Percentiles rank a stretch among this genome's conserved stretches.
These are phyloP conservation scores for Lentinula guzmanii DNA, from an alignment of 768 basidiomycete species.

Conservation along the genomic window DNA sequence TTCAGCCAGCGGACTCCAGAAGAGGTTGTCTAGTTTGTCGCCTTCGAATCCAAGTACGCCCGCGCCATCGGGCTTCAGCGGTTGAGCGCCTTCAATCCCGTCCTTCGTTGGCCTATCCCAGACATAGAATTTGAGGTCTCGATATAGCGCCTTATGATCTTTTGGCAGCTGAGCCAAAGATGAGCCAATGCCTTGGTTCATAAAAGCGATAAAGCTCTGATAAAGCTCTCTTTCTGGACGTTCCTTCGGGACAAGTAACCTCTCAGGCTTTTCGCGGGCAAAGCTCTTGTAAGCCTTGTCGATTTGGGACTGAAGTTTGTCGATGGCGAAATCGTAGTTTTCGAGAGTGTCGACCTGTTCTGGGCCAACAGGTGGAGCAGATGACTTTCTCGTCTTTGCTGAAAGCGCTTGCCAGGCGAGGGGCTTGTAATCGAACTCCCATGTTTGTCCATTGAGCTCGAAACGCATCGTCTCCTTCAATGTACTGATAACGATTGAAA, in stretches of 20 bases:
- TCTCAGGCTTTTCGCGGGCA: no score
- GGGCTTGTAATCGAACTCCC: not conserved
- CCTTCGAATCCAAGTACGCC: not conserved
- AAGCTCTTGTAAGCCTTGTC: not conserved
- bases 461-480: not conserved
- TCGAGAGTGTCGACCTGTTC: not conserved
- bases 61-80: not conserved
- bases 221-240: not conserved
- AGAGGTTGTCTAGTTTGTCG: not conserved
- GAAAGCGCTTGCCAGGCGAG: not conserved
- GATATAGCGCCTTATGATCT: not conserved
- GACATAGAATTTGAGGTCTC: not conserved
- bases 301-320: not conserved
- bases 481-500: no score
- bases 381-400: not conserved
- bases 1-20: not conserved
- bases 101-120: not conserved
- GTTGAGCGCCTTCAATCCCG: not conserved
- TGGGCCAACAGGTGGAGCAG: not conserved
- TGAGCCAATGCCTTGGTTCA: not conserved
- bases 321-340: constrained; percentile 3
- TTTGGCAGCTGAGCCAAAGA: not conserved
- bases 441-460: not conserved
- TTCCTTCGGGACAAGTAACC: no score
- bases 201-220: not conserved